phyloP scores from a whole-genome alignment of 495 filamentous ascomycete genomes.

The Friedmanniomyces simplex region DNA sequence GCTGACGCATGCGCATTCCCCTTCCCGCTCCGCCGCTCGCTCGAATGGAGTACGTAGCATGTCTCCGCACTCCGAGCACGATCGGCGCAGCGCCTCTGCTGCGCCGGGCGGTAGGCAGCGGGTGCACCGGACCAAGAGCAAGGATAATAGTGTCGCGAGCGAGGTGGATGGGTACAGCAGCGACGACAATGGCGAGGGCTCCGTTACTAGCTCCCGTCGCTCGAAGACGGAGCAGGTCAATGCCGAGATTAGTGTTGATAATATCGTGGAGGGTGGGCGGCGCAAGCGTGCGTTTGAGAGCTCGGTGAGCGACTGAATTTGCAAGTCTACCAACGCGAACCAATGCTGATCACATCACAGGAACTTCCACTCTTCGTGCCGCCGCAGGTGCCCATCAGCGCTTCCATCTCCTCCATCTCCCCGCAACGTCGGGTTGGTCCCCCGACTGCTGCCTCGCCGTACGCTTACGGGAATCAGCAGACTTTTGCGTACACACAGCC shows the following conservation, averaged over 20 bases:
- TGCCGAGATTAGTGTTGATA: constrained; percentile 92
- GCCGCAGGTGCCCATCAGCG: constrained; percentile 77
- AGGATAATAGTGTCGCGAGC: constrained; percentile 52
- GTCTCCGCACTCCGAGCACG: constrained; percentile 65
- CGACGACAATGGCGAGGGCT: constrained; percentile 65
- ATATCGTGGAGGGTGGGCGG: constrained; percentile 93
- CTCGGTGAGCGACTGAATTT: constrained; percentile 55
- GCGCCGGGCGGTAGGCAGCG: constrained; percentile 48
- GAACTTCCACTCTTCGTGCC: constrained; percentile 92
- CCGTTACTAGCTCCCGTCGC: constrained; percentile 57
- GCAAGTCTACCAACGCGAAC: constrained; percentile 3
- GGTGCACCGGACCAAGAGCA: constrained; percentile 57
- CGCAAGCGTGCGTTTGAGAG: constrained; percentile 94
- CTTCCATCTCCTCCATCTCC: constrained; percentile 84
- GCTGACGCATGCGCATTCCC: constrained; percentile 44
- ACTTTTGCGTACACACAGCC: constrained; percentile 61
- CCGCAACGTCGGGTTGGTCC: constrained; percentile 67
- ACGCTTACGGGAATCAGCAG: constrained; percentile 58
- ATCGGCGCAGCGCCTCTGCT: constrained; percentile 68
- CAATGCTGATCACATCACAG: constrained; percentile 37
- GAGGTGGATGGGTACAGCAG: constrained; percentile 70
- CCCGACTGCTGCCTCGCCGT: constrained; percentile 55
- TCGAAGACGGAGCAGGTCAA: constrained; percentile 70
- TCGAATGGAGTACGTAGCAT: constrained; percentile 65
- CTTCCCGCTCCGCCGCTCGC: constrained; percentile 56